Evolutionary conservation across 2,329 filamentous ascomycete genomes (phyloP).

Genomic region (Xylariales sp.): DNA sequence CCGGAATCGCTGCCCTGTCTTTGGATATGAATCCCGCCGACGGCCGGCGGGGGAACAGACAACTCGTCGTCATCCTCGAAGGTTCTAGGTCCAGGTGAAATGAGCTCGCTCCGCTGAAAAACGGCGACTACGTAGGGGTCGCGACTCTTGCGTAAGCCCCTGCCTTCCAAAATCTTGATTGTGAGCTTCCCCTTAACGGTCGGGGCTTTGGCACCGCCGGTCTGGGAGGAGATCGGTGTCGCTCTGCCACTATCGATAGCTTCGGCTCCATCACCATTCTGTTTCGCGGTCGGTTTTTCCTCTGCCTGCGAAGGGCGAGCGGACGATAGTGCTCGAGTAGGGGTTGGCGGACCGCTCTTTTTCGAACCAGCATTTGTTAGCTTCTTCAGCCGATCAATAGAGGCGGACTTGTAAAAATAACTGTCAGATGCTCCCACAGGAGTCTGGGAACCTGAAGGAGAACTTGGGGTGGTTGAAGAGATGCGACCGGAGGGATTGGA

Average conservation of each 20-base stretch:
- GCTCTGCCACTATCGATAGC: constrained; percentile 42
- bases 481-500: constrained; percentile 60
- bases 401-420: constrained; percentile 51
- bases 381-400: constrained; percentile 69
- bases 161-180: constrained; percentile 82
- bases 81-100: constrained; percentile 76
- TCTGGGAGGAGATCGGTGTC: constrained; percentile 42
- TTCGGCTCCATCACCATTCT: constrained; percentile 34
- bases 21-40: constrained; percentile 57
- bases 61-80: constrained; percentile 58
- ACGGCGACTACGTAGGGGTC: constrained; percentile 96
- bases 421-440: constrained; percentile 28
- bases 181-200: constrained; percentile 81
- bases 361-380: constrained; percentile 78
- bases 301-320: constrained; percentile 49
- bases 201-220: constrained; percentile 56
- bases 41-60: constrained; percentile 40
- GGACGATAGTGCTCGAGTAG: constrained; percentile 77
- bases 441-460: constrained; percentile 41
- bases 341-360: constrained; percentile 92
- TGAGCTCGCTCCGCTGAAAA: constrained; percentile 94
- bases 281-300: constrained; percentile 25
- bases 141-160: constrained; percentile 73
- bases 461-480: constrained; percentile 46
- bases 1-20: constrained; percentile 77